Base-by-base conservation (phyloP, 2,329 filamentous ascomycete species). In the Penicillium sp. region DNA sequence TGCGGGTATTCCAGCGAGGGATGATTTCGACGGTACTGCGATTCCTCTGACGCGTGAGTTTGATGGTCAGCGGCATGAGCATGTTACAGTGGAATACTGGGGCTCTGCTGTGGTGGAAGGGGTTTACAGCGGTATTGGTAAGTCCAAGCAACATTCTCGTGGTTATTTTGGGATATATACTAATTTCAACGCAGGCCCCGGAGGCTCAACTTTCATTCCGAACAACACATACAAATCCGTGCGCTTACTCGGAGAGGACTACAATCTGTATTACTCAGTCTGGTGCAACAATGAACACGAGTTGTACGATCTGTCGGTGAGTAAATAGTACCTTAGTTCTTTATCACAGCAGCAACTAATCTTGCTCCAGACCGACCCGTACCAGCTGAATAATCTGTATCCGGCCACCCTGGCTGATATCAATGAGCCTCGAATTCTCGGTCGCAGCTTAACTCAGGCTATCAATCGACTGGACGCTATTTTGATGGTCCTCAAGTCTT, bases 51-150 rank as follows among this genome's bases (percentile, higher is more conserved):
- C 67, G 2, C 42, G 46, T 0, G 66, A 69, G 0, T 62, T 49
- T 17, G 60, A 47, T 30, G 69, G 57, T 1, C 57, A 58, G 0
- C 71, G 75, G 12, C 74, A 79, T 19, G 84, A 86, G 63, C 83
- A 85, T 61, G 81, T 84, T 16, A 81, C 79, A 0, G 78, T 85
- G 2, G 83, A 86, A 62, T 85, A 76, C 58, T 85, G 82, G 83
- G 82, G 82, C 0, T 31, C 28, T 4, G 64, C 61, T 3, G 58
- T 70, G 6, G 44, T 66, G 1, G 74, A 76, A 53, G 73, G 72
- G 2, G 55, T 64, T 14, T 70, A 63, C 26, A 59, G 66, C 14
- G 45, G 35, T 0, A 54, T 72, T 31, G 66, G 70, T 73, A 59
- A 16, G 64, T 47, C 5, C 11, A 6, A 2, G 11, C 14, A 14